Evolutionary conservation across 2,329 filamentous ascomycete genomes (phyloP), one percentile per base, ranked within the genome.

Genomic region (Colletotrichum eremochloae): DNA sequence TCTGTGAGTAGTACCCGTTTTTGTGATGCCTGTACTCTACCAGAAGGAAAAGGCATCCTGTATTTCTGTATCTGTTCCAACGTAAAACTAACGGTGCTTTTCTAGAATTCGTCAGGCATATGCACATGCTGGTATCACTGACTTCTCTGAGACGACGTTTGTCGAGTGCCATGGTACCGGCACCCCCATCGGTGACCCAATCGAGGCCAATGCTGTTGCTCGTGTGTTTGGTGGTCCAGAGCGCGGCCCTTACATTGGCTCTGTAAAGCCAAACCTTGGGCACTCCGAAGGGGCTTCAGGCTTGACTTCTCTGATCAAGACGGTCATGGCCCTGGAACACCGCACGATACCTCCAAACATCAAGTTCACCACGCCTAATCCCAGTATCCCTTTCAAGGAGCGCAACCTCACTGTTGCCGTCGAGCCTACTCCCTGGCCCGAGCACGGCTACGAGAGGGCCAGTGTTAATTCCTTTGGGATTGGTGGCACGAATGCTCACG

Each of bases 101-200:
- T 24, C 24, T 24, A 24, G 24, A 15, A 57, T 57, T 7, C 53
- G 53, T 1, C 18, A 8, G 2, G 15, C 33, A 33, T 57, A 57
- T 31, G 31, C 1, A 15, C 2, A 2, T 33, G 53, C 53, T 11
- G 75, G 76, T 12, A 56, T 74, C 73, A 66, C 64, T 2, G 74
- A 72, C 31, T 20, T 75, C 11, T 46, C 58, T 9, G 52, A 79
- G 42, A 80, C 79, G 0, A 76, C 73, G 5, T 77, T 78, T 24
- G 63, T 82, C 1, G 81, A 86, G 70, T 81, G 80, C 31, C 85
- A 87, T 40, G 85, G 84, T 0, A 86, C 85, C 0, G 84, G 84
- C 0, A 87, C 85, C 0, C 63, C 75, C 1, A 79, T 77, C 0
- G 86, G 85, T 0, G 85, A 87, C 64, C 82, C 36, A 11, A 38